These are phyloP conservation scores for Paratrypanosoma confusum DNA, from an alignment of 208 protist genomes.

Conservation along the genomic window DNA sequence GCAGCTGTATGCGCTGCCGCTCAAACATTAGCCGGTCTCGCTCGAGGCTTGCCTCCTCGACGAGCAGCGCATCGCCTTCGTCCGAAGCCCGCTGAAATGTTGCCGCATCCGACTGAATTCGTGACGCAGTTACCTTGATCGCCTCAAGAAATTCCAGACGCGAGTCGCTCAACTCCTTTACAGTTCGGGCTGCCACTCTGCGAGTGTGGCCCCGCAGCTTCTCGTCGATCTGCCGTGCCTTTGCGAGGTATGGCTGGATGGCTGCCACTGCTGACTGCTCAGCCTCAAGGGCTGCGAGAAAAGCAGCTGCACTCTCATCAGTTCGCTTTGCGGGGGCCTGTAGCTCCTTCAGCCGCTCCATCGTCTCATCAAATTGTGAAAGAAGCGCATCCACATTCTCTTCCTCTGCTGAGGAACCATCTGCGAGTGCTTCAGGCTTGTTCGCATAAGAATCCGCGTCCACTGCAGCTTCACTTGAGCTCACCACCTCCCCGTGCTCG, in stretches of 20 bases:
- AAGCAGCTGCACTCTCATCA: conserved; percentile 16
- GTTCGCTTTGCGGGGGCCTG: conserved; percentile 20
- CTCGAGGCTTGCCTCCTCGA: conserved; percentile 49
- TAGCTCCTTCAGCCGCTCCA: conserved; percentile 18
- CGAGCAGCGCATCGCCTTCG: conserved; percentile 33
- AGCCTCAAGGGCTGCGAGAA: conserved; percentile 15
- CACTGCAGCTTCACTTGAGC: not conserved
- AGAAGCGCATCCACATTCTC: conserved; percentile 15
- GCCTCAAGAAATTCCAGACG: conserved; percentile 34
- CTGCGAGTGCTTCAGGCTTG: no score
- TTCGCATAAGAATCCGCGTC: not conserved
- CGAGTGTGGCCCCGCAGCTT: conserved; percentile 21
- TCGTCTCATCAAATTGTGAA: conserved; percentile 18
- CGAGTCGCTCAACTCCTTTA: conserved; percentile 23
- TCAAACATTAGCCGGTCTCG: conserved; percentile 35
- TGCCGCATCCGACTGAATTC: conserved; percentile 22
- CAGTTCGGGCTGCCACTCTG: conserved; percentile 18
- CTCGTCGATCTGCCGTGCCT: conserved; percentile 15
- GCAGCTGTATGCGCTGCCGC: conserved; percentile 53
- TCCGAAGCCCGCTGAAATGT: conserved; percentile 22
- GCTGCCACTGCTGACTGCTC: conserved; percentile 15
- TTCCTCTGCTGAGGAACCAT: not conserved
- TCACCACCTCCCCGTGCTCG: not conserved
- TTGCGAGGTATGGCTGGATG: conserved; percentile 14
- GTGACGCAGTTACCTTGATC: conserved; percentile 12